Conservation (phyloP, 176 grass and related monocot genomes). For the Pontederia paniculata region DNA sequence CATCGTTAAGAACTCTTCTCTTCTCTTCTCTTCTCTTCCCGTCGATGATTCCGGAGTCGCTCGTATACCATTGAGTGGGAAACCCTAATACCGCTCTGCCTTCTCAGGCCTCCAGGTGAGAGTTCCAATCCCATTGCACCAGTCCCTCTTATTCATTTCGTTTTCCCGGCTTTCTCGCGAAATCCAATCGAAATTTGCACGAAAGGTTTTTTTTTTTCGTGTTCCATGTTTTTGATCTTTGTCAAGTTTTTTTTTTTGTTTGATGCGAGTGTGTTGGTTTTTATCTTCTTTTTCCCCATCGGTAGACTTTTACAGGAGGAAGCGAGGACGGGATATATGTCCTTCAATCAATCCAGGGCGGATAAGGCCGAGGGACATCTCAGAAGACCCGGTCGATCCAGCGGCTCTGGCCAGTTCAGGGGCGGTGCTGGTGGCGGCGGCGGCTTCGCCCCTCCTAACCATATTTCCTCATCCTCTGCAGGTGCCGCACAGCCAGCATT, state of each 20-base stretch:
- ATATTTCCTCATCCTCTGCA: slow-evolving; percentile 13
- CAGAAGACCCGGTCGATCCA: slow-evolving; percentile 62
- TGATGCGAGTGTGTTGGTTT: background rate
- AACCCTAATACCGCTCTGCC: slow-evolving; percentile 16
- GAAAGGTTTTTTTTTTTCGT: background rate
- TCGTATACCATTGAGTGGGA: slow-evolving; percentile 24
- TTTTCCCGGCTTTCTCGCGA: too few relatives aligned
- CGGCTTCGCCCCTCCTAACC: slow-evolving; percentile 12
- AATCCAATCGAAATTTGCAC: too few relatives aligned
- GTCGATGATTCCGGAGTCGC: slow-evolving; percentile 26
- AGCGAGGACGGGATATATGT: slow-evolving; percentile 59
- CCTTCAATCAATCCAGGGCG: slow-evolving; percentile 30
- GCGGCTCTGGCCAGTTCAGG: slow-evolving; percentile 50
- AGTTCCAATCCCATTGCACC: background rate
- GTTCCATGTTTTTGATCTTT: background rate
- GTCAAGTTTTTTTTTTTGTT: background rate
- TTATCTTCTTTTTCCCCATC: background rate
- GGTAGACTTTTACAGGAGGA: slow-evolving; percentile 6
- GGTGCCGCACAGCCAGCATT: slow-evolving; percentile 3
- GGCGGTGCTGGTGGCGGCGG: slow-evolving; percentile 37
- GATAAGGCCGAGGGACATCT: slow-evolving; percentile 50
- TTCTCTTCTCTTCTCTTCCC: background rate
- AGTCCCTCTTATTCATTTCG: background rate
- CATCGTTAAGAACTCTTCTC: background rate
- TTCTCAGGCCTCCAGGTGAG: background rate